phyloP scores from a whole-genome alignment of 2,329 filamentous ascomycete species.

The Fusarium buxicola region DNA sequence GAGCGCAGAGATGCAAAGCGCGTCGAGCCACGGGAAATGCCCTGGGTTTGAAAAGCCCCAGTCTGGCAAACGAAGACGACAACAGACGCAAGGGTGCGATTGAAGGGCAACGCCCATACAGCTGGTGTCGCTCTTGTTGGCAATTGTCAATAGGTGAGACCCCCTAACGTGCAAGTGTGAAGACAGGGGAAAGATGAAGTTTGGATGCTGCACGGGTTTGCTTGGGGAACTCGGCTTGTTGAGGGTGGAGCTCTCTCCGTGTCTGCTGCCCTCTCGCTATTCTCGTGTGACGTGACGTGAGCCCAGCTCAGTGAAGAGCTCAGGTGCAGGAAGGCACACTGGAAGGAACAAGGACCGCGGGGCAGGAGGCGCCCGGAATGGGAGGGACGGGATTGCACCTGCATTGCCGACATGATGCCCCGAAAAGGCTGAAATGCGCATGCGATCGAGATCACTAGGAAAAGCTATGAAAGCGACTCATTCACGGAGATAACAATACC shows the following conservation, averaged over 20 bases:
- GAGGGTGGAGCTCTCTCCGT: slow-evolving; percentile 32
- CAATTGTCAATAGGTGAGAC: slow-evolving; percentile 14
- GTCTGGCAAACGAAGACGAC: slow-evolving; percentile 25
- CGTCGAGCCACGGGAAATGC: slow-evolving; percentile 20
- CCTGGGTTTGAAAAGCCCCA: slow-evolving; percentile 21
- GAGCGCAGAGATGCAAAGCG: slow-evolving; percentile 10
- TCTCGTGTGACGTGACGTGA: slow-evolving; percentile 42
- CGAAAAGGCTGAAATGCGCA: slow-evolving; percentile 10
- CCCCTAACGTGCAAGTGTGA: slow-evolving; percentile 14
- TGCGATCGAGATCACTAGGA: slow-evolving; percentile 33
- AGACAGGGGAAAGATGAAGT: slow-evolving; percentile 25
- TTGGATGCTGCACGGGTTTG: slow-evolving; percentile 23
- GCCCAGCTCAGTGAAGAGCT: slow-evolving; percentile 23
- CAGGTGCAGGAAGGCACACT: slow-evolving; percentile 25
- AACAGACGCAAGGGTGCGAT: slow-evolving; percentile 12
- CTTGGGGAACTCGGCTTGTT: slow-evolving; percentile 17
- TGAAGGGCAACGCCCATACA: slow-evolving; percentile 8
- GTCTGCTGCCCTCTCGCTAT: slow-evolving; percentile 28
- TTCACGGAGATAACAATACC: slow-evolving; percentile 2
- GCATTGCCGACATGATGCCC: slow-evolving; percentile 12
- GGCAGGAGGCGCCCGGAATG: slow-evolving; percentile 7
- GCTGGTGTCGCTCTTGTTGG: slow-evolving; percentile 22
- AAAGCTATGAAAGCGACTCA: slow-evolving; percentile 5
- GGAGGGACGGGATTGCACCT: slow-evolving; percentile 22
- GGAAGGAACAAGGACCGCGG: slow-evolving; percentile 22